Evolutionary conservation across 345 rosid species (phyloP), one percentile per base, ranked within the genome.

Genomic region (Leavenworthia alabamica): DNA sequence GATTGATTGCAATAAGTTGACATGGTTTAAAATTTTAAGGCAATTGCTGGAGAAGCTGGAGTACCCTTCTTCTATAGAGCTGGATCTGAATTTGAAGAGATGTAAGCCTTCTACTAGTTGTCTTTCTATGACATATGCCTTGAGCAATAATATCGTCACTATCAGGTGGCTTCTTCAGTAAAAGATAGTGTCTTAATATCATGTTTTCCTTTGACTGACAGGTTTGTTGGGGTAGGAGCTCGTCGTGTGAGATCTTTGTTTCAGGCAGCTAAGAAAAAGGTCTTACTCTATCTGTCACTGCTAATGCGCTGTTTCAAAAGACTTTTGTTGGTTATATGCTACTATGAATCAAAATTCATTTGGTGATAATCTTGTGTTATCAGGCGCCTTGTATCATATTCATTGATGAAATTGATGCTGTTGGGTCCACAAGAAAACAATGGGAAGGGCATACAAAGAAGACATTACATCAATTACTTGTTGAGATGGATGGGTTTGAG

Each of bases 1-100:
- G 5, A 16, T 35, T 24, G 6, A 26, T 32, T 71, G 22, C 42
- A 49, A 26, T 17, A 22, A 56, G 32, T 24, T 71, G 46, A 71
- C 60, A 33, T 11, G 4, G 2, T 56, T 53, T 64, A 64, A 64
- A 61, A 31, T 68, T 72, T 51, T 32, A 75, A 94, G 99, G 99
- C 99, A 31, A 94, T 89, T 79, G 97, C 99, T 73, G 99, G 99
- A 74, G 99, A 94, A 83, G 99, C 99, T 47, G 99, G 99, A 27
- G 99, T 89, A 28, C 97, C 99, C 29, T 89, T 93, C 77, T 93
- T 93, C 81, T 93, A 93, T 43, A 82, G 99, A 75, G 95, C 99
- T 44, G 99, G 99, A 48, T 94, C 99, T 67, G 99, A 89, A 80
- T 94, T 94, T 80, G 99, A 94, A 84, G 97, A 94, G 80, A 94